Base-by-base conservation (phyloP, 2,329 filamentous ascomycete genomes). In the Epichloe glyceriae region DNA sequence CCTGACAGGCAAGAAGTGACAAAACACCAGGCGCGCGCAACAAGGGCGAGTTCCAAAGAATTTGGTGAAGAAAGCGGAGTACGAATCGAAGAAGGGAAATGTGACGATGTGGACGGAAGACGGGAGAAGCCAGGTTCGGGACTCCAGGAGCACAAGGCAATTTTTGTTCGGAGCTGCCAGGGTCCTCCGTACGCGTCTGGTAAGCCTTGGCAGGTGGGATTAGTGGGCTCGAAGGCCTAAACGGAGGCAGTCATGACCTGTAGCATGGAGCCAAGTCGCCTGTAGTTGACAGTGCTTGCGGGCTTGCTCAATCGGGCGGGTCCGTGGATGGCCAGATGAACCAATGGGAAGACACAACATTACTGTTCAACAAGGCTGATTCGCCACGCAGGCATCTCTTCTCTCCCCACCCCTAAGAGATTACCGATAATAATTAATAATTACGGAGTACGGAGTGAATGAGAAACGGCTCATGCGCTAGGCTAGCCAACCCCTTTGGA, bases 301-400 rank as follows among this genome's bases (percentile, higher is more conserved):
- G n/a, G 6, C 19, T 42, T 6, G 42, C 30, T 30, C 30, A 30
- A 52, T 51, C 53, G 53, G 49, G 26, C 8, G 52, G 43, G 5
- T 45, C 44, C 30, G 42, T 35, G n/a, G 39, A 40, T 17, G 12
- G 1, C 17, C 6, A 17, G 30, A 30, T 8, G 6, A 47, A 34
- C 61, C 63, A 65, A 66, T 66, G 47, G 54, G 20, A 52, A 14
- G 33, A 43, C 33, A 38, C 48, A 52, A 61, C 61, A 65, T 65
- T 64, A 64, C 60, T 52, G 62, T 50, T 48, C 26, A 52, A 44
- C 19, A 10, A 33, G 44, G 44, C 39, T 64, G 55, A 65, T 64
- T 64, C 54, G 62, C 47, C 30, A 30, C 30, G 30, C 10, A 11
- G 30, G 30, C 30, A 30, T 30, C 30, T 30, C 30, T 30, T 30